phyloP scores from a whole-genome alignment of 1,284 basidiomycete genomes.

The Ganoderma resinaceum region DNA sequence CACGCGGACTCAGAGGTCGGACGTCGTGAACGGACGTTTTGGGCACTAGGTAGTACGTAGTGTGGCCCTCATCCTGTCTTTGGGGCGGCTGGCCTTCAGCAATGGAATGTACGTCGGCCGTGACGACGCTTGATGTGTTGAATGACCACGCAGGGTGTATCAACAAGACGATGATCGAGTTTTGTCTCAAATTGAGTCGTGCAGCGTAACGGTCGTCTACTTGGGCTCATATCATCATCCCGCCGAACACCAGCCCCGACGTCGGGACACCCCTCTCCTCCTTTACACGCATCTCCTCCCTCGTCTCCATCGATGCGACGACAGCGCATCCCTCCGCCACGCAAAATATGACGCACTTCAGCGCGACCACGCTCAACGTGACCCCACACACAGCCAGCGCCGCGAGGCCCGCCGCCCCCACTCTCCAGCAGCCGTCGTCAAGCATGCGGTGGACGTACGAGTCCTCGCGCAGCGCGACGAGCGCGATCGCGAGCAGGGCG shows the following conservation, averaged over 20 bases:
- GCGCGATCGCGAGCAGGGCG: conserved; percentile 24
- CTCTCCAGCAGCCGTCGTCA: conserved; percentile 7
- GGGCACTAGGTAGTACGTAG: no score
- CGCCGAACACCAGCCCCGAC: conserved; percentile 11
- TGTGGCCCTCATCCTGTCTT: no score
- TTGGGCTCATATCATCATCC: neutral
- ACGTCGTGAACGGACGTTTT: neutral
- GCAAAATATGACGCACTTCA: conserved; percentile 26
- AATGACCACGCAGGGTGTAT: no score
- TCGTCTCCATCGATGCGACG: conserved; percentile 14
- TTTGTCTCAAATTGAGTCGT: neutral
- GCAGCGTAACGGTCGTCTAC: no score
- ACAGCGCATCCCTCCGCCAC: conserved; percentile 17
- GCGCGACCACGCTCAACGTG: conserved; percentile 9
- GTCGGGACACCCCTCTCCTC: conserved; percentile 15
- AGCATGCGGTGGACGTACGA: conserved; percentile 30
- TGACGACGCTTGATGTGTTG: no score
- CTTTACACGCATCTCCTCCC: conserved; percentile 5
- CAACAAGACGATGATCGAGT: no score
- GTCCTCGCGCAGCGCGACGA: conserved; percentile 27
- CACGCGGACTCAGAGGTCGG: neutral
- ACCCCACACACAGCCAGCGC: conserved; percentile 14
- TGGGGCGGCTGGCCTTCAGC: neutral
- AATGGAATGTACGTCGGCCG: neutral
- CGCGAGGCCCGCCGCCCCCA: conserved; percentile 9